A percentile compares a stretch with the other conserved stretches of the same genome.
Conservation (phyloP, 2,329 filamentous ascomycete genomes). For the Alternaria postmessia region DNA sequence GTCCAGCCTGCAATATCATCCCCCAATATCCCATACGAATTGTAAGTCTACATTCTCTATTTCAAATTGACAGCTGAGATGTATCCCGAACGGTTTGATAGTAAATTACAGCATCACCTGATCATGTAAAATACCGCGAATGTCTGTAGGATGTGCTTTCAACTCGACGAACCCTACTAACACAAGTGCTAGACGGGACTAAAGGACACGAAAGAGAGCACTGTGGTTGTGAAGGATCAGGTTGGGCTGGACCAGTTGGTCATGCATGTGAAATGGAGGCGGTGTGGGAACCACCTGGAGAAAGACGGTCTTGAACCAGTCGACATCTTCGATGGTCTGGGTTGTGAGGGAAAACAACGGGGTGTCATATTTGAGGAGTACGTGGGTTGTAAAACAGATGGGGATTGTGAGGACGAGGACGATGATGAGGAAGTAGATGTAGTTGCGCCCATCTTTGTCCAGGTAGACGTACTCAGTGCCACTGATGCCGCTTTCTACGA, state of each 20-base stretch:
- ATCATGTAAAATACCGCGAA: neutral
- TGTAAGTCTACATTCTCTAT: neutral
- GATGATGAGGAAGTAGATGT: neutral
- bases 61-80: neutral
- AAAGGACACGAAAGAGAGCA: neutral
- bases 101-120: neutral
- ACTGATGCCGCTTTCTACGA: neutral
- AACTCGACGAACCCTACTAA: neutral
- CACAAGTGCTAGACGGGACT: neutral
- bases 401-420: neutral
- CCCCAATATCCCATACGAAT: neutral
- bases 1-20: neutral
- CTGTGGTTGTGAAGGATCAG: neutral
- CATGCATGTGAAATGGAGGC: neutral
- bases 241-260: neutral
- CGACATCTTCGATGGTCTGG: neutral
- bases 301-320: neutral
- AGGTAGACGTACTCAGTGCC: neutral
- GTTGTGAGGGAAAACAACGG: neutral
- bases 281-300: neutral
- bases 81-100: neutral
- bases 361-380: neutral
- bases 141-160: neutral
- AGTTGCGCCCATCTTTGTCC: neutral
- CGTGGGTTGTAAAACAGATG: neutral